Evolutionary conservation across 768 basidiomycete species (phyloP), one percentile per base, ranked within the genome.

Genomic region (Cyathus striatus): DNA sequence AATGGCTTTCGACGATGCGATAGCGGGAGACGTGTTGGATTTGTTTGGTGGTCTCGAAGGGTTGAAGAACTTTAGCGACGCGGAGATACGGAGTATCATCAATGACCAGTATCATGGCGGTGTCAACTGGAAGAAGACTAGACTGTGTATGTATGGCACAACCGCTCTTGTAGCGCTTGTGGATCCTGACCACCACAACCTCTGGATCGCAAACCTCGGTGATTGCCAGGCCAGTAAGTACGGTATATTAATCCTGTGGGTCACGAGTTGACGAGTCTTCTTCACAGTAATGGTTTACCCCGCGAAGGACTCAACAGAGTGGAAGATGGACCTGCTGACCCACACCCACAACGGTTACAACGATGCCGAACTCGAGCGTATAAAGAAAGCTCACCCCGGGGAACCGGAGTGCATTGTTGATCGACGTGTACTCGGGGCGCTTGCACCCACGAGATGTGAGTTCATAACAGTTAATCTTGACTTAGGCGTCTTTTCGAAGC

Each of bases 191-290:
- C 74, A 76, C 48, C 68, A 75, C 53, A 77, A 86, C 48, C 64
- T 89, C 17, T 90, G 87, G 87, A 63, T 89, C 37, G 86, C 86
- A 5, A 88, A 88, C 54, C 69, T 90, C 21, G 87, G 87, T 12
- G 87, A 90, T 55, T 88, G 84, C 58, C 81, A 85, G 69, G 84
- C 84, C 47, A 70, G 86, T 86, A 49, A 49, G 81, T 65, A 20
- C 34, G 38, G 42, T 24, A 45, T 32, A 5, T 42, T 38, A 25
- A 25, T 25, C 26, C 13, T 12, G n/a, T 30, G 27, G 36, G 14
- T 36, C 25, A 40, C 21, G 37, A 24, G 38, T 38, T 40, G 41
- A 41, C 41, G 18, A 43, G 23, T 43, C 24, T 6, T 17, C n/a
- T 42, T 27, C 36, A 17, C 45, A 72, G 85, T 72, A 30, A 66